Percentiles rank a stretch among this genome's conserved stretches.
Evolutionary conservation across 352 stramenopile genomes (phyloP).

Genomic region (Phytophthora hybrid): DNA sequence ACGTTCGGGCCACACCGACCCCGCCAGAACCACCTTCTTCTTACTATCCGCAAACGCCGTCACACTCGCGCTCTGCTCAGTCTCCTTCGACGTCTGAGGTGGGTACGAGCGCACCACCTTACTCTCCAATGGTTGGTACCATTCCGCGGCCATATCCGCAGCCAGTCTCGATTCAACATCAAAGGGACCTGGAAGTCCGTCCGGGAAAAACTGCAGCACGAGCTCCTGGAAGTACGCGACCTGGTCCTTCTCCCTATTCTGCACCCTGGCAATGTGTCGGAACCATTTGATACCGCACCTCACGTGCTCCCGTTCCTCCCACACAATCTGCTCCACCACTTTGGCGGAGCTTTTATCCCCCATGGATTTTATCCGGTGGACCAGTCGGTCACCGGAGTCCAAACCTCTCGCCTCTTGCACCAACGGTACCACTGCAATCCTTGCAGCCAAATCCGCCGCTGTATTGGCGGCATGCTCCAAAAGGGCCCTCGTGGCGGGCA

Average conservation of each 20-base stretch:
- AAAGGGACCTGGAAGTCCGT: constrained; percentile 82
- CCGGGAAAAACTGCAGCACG: constrained; percentile 79
- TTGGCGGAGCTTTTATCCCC: constrained; percentile 70
- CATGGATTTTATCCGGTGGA: constrained; percentile 78
- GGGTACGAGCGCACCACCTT: constrained; percentile 37
- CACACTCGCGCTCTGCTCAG: constrained; percentile 43
- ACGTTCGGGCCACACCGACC: constrained; percentile 87
- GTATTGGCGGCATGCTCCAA: constrained; percentile 84
- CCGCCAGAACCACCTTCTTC: constrained; percentile 74
- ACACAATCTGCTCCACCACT: constrained; percentile 83
- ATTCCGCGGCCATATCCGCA: constrained; percentile 72
- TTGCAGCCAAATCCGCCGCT: constrained; percentile 63
- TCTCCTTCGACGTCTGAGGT: background rate
- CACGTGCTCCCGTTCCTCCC: constrained; percentile 82
- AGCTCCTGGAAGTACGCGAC: constrained; percentile 85
- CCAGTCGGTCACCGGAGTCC: constrained; percentile 77
- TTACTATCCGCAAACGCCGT: constrained; percentile 62
- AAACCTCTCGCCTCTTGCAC: constrained; percentile 84
- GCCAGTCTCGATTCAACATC: constrained; percentile 75
- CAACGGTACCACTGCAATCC: constrained; percentile 81
- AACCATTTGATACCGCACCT: constrained; percentile 87
- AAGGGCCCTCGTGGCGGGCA: constrained; percentile 74
- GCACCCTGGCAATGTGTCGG: constrained; percentile 49
- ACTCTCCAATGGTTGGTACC: constrained; percentile 80
- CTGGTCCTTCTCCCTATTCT: constrained; percentile 49